Base-by-base conservation (phyloP, 176 grass and related monocot genomes). In the Oryza meridionalis region DNA sequence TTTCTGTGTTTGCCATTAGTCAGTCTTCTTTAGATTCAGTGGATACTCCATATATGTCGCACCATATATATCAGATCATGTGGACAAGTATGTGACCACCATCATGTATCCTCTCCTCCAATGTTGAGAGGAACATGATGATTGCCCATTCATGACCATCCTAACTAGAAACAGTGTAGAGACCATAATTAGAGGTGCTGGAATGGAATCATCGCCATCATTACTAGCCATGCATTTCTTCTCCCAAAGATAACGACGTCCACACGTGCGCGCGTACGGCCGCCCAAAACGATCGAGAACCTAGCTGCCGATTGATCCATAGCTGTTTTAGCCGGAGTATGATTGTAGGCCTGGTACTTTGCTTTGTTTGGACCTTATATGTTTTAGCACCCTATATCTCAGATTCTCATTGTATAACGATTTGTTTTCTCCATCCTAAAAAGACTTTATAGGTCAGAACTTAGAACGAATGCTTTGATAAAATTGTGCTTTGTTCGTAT, bases 231-330 rank as follows among this genome's bases (percentile, higher is more conserved):
- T 35, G 11, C 43, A 12, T 15, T 76, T 69, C 37, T 69, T 72
- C 43, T 32, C 65, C 29, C 32, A 17, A 71, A 45, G 67, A 85
- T 11, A 73, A 25, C 47, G 64, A 63, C 29, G 63, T 6, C 42
- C 64, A 79, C 87, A 89, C 82, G 82, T 80, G 87, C 69, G 75
- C 19, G 42, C 67, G 75, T 59, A 59, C 55, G 55, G 19, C 55
- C 55, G 58, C 38, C 38, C 38, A 40, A 40, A 7, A 9, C 58
- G n/a, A 24, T 37, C 35, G 51, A 55, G 68, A 71, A 42, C 27
- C 35, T 37, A 35, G 9, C 6, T 2, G 6, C 32, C 51, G 71
- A 17, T 24, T 8, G 58, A 62, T 62, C 58, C 9, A 31, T 31
- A 12, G 40, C 38, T 80, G 76, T 67, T 16, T 80, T 31, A 61